Percentiles rank a stretch among this genome's conserved stretches.
Evolutionary conservation across 2,329 filamentous ascomycete genomes (phyloP).

Genomic region (Chlorencoelia australis): DNA sequence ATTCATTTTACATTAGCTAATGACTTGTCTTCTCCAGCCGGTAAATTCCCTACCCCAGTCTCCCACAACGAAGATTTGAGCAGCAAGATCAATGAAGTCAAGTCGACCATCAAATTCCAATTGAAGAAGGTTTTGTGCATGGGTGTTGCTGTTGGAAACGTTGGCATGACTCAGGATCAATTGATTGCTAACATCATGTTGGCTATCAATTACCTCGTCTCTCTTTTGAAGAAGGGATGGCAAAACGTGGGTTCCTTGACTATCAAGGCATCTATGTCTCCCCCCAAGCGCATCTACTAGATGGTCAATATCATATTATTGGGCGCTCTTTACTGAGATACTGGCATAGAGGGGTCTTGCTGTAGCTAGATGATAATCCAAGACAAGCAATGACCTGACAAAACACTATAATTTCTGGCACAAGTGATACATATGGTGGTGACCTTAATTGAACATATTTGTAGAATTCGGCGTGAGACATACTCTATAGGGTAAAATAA

Average conservation of each 20-base stretch:
- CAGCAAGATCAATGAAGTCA: conserved; percentile 97
- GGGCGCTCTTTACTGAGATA: conserved; percentile 24
- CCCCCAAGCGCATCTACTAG: conserved; percentile 96
- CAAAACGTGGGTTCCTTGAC: conserved; percentile 99
- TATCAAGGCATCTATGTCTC: conserved; percentile 99
- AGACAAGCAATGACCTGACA: conserved; percentile 12
- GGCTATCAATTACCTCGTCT: conserved; percentile 99
- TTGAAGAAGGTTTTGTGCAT: conserved; percentile 99
- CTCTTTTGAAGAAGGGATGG: conserved; percentile 99
- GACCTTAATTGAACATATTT: too few relatives aligned
- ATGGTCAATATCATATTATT: conserved; percentile 17
- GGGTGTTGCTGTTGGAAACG: conserved; percentile 98
- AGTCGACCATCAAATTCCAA: conserved; percentile 99
- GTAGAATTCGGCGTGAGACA: too few relatives aligned
- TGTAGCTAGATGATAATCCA: conserved; percentile 20
- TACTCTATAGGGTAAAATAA: too few relatives aligned
- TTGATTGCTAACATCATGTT: conserved; percentile 98
- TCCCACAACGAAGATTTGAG: conserved; percentile 91
- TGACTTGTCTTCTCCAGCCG: conserved; percentile 47
- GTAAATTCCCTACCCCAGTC: conserved; percentile 99
- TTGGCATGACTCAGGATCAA: conserved; percentile 94
- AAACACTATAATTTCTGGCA: too few relatives aligned
- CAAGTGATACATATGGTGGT: too few relatives aligned
- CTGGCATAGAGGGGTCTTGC: conserved; percentile 14
- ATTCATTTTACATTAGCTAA: conserved; percentile 18